Base-by-base conservation (phyloP, 2,329 filamentous ascomycete species). In the Exophiala xenobiotica region DNA sequence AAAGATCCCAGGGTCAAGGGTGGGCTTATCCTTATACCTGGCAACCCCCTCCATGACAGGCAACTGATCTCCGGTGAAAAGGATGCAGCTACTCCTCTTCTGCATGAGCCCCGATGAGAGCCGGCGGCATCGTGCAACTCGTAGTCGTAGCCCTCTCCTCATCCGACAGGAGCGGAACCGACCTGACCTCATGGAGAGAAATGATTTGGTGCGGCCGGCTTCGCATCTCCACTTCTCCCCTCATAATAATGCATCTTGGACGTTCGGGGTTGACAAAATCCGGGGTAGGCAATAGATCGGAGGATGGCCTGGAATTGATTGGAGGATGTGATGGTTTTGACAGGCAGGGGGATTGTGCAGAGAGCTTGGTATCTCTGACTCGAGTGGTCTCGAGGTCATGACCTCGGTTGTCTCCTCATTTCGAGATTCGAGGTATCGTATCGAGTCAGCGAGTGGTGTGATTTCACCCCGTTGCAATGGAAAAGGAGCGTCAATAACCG, bases 21-120 rank as follows among this genome's bases (percentile, higher is more conserved):
- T 33, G 16, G 40, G 24, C 19, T 14, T 14, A 44, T 26, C 24
- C 41, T 29, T 29, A 44, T 44, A 44, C 24, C 11, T 18, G 9
- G 22, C n/a, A 19, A 29, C 19, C 19, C 38, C 38, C 20, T n/a
- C 38, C 38, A 23, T 2, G 27, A 20, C 12, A 20, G 18, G 26
- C 16, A 16, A 20, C 19, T 20, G 38, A 38, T 16, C 35, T 9
- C 50, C 50, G 54, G 54, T 49, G 43, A 38, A 57, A 53, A 43
- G 54, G 54, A 57, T 45, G 51, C 39, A 14, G 16, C 42, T 43
- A 50, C 46, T 53, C 49, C 50, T 50, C 54, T 33, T 47, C 37
- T 33, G 22, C 43, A 22, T n/a, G 8, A n/a, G 3, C 22, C 14
- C 7, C 23, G 33, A 26, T 20, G 24, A 24, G 22, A 35, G 31